phyloP scores from a whole-genome alignment of 371 early-diverging fungal species.

The Mortierella polycephala region DNA sequence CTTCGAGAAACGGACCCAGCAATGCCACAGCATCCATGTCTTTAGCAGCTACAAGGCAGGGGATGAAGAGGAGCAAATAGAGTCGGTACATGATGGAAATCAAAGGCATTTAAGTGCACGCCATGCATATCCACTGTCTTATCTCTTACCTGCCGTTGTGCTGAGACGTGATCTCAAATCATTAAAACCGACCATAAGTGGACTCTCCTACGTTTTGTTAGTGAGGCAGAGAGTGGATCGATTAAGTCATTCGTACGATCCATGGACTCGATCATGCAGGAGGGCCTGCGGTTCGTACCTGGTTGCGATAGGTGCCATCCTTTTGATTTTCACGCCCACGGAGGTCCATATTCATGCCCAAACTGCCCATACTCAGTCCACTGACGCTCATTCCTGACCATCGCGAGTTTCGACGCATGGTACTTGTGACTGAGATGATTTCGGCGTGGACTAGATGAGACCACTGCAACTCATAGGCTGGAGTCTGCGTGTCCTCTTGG shows the following conservation, averaged over 20 bases:
- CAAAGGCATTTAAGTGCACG: background rate
- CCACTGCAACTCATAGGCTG: conserved; percentile 75
- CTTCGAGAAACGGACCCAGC: conserved; percentile 90
- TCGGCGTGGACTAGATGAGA: conserved; percentile 83
- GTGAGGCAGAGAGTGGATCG: background rate
- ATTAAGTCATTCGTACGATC: no score
- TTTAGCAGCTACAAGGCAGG: conserved; percentile 27
- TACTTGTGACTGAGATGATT: conserved; percentile 81
- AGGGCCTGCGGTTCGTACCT: conserved; percentile 38
- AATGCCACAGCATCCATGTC: conserved; percentile 80
- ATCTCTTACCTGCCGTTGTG: conserved; percentile 64
- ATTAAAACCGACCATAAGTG: conserved; percentile 78
- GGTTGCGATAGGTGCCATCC: conserved; percentile 56
- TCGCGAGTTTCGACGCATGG: conserved; percentile 89
- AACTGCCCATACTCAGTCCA: conserved; percentile 69
- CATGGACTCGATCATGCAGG: no score
- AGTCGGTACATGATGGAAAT: background rate
- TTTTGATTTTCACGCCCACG: conserved; percentile 61
- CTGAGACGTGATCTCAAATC: conserved; percentile 73
- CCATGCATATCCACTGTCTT: background rate
- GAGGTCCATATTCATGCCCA: conserved; percentile 76
- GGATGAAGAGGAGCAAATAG: conserved; percentile 4
- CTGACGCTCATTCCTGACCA: conserved; percentile 80
- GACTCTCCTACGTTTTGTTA: conserved; percentile 63
- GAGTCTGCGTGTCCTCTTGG: conserved; percentile 1